phyloP scores from a whole-genome alignment of 2,329 filamentous ascomycete species.

The Talaromyces sp. region DNA sequence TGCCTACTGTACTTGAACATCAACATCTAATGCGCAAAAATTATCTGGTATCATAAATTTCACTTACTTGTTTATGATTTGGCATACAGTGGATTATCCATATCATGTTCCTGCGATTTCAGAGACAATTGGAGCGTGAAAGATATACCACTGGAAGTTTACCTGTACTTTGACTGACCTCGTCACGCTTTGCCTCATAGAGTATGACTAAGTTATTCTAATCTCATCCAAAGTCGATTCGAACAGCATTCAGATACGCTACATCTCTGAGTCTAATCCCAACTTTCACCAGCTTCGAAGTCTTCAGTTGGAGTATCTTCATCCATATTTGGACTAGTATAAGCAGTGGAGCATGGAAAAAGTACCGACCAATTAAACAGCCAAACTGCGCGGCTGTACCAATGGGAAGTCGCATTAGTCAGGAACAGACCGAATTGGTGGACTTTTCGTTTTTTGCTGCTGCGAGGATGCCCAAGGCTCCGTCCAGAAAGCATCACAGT shows the following conservation, averaged over 20 bases:
- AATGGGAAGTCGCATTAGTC: conserved; percentile 13
- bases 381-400: not conserved
- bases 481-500: not conserved
- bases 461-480: conserved; percentile 9
- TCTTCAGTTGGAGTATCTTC: not conserved
- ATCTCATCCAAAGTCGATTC: too few species aligned
- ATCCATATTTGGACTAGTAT: not conserved
- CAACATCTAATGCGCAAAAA: too few species aligned
- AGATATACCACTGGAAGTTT: too few species aligned
- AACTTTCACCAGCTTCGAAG: not conserved
- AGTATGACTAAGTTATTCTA: too few species aligned
- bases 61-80: too few species aligned
- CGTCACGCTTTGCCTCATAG: too few species aligned
- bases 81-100: too few species aligned
- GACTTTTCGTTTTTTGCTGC: not conserved
- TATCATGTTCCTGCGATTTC: too few species aligned
- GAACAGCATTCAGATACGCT: not conserved
- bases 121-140: too few species aligned
- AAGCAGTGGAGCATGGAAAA: not conserved
- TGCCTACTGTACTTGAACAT: too few species aligned
- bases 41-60: too few species aligned
- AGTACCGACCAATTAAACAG: not conserved
- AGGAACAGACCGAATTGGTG: conserved; percentile 10
- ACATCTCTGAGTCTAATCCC: not conserved
- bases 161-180: too few species aligned